Evolutionary conservation across 345 rosid species (phyloP), one percentile per base, ranked within the genome.

Genomic region (Hypericum androsaemum): DNA sequence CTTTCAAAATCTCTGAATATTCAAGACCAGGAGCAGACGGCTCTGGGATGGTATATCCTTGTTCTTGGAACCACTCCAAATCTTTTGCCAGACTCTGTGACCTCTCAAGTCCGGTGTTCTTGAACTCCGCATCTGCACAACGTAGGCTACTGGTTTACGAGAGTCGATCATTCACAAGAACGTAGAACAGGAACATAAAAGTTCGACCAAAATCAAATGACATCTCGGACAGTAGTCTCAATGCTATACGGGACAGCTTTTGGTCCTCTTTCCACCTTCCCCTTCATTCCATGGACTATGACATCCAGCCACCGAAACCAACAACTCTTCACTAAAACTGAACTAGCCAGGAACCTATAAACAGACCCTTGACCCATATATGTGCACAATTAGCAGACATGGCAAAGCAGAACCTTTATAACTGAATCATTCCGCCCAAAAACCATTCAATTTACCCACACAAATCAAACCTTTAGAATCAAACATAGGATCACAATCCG

Each of bases 11-110:
- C 56, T 69, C 63, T 5, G 89, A 70, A 62, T 87, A 92, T 16
- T 73, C 62, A 53, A 53, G 47, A 47, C 98, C 98, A 12, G 89
- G 84, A 54, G 79, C 74, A 50, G 85, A 84, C 58, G 96, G 89
- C 64, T 81, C 78, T 3, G 96, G 98, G 68, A 85, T 81, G 65
- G 65, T 46, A 56, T 85, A 74, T 35, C 98, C 98, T 67, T 88
- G 86, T 65, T 85, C 84, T 68, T 75, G 77, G 74, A 92, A 88
- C 96, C 98, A 83, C 53, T 78, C 76, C 71, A 92, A 75, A 76
- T 92, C 96, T 55, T 54, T 77, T 0, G 82, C 86, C 65, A 88
- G 56, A 37, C 58, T 74, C 37, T 62, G 80, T 47, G 95, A 75
- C 68, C 98, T 81, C 68, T 92, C 96, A 63, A 92, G 50, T 52